Percentiles rank a stretch among this genome's conserved stretches.
Evolutionary conservation across 1,139 yeast species (phyloP).

Genomic region (Geotrichum siamense): DNA sequence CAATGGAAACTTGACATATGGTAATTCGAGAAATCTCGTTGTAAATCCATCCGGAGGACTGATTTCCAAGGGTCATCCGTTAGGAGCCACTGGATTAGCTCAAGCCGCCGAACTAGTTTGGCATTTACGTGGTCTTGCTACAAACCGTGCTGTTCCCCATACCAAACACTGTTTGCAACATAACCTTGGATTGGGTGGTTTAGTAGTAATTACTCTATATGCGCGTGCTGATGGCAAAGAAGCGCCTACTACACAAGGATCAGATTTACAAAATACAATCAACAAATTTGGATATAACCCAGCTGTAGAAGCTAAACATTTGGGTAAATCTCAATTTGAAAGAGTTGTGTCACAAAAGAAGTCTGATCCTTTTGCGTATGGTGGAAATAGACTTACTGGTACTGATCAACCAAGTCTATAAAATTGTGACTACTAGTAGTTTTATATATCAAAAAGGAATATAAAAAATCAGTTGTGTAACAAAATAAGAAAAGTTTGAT

Average conservation of each 20-base stretch:
- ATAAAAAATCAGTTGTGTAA: too few species aligned
- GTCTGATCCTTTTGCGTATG: conserved; percentile 13
- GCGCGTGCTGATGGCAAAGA: conserved; percentile 24
- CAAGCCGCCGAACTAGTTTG: conserved; percentile 31
- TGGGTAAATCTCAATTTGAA: conserved; percentile 20
- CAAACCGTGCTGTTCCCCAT: conserved; percentile 27
- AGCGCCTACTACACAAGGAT: conserved; percentile 18
- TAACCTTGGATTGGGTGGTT: conserved; percentile 30
- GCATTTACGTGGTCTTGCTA: conserved; percentile 32
- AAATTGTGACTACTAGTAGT: too few species aligned
- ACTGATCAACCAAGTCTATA: conserved; percentile 1
- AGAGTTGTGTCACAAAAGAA: conserved; percentile 9
- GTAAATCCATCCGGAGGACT: conserved; percentile 32
- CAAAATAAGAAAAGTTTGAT: too few species aligned
- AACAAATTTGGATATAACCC: conserved; percentile 30
- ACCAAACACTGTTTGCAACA: conserved; percentile 28
- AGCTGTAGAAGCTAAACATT: conserved; percentile 27
- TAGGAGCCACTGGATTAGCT: conserved; percentile 33
- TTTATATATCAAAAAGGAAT: too few species aligned
- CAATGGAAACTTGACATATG: conserved; percentile 29
- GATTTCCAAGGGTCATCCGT: conserved; percentile 31
- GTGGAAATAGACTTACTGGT: conserved; percentile 16
- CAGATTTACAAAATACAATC: conserved; percentile 10
- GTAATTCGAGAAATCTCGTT: conserved; percentile 20
- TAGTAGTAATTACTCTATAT: conserved; percentile 27